Evolutionary conservation across 768 basidiomycete genomes (phyloP).

Genomic region (Trametes maxima): DNA sequence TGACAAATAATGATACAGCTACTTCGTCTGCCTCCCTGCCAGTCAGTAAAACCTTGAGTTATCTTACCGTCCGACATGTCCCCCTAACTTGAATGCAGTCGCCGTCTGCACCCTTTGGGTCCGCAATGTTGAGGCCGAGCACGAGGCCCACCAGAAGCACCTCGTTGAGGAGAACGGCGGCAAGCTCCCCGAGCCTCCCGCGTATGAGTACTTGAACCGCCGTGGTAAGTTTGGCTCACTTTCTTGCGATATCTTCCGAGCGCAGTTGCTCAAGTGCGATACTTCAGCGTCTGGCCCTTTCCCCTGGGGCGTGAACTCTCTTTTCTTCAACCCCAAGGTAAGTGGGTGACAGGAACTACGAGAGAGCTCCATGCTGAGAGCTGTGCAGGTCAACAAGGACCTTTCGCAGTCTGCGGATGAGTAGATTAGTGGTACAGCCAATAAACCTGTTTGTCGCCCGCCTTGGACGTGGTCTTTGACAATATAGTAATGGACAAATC

Average conservation of each 20-base stretch:
- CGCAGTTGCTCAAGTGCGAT: neutral
- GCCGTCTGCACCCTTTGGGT: constrained; percentile 45
- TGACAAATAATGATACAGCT: constrained; percentile 43
- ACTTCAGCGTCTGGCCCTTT: constrained; percentile 57
- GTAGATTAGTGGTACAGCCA: constrained; percentile 18
- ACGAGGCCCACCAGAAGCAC: constrained; percentile 71
- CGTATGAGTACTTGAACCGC: constrained; percentile 78
- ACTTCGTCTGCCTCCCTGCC: constrained; percentile 73
- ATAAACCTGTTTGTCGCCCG: neutral
- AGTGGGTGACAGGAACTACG: constrained; percentile 23
- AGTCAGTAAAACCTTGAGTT: constrained; percentile 48
- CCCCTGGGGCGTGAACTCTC: constrained; percentile 83
- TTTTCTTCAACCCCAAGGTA: constrained; percentile 82
- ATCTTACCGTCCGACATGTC: neutral
- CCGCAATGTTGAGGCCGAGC: constrained; percentile 58
- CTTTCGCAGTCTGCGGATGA: constrained; percentile 41
- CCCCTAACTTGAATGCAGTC: constrained; percentile 19
- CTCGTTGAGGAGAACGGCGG: constrained; percentile 74
- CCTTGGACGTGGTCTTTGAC: neutral
- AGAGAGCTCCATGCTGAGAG: neutral
- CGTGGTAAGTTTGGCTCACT: constrained; percentile 37
- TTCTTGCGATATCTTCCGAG: neutral
- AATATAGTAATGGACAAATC: neutral
- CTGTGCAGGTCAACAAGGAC: constrained; percentile 63
- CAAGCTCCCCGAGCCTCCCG: constrained; percentile 65